Evolutionary conservation across 176 grass and related monocot genomes (phyloP).

Genomic region (Secale cereale): DNA sequence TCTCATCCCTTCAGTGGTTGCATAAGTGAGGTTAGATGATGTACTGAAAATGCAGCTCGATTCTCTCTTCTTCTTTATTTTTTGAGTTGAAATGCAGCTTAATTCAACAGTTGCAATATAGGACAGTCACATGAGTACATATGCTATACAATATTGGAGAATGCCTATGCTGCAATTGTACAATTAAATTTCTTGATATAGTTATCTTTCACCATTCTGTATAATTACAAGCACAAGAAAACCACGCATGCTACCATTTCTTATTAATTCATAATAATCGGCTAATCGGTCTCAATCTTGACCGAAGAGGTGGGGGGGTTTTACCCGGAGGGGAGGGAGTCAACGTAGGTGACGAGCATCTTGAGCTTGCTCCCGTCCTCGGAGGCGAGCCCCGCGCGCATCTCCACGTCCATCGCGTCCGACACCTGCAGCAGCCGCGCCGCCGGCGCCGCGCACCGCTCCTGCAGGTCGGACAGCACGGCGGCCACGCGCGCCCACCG

Average conservation of each 20-base stretch:
- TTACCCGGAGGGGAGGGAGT: constrained; percentile 76
- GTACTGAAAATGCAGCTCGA: not conserved
- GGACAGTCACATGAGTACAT: not conserved
- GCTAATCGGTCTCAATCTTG: not conserved
- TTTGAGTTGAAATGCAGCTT: not conserved
- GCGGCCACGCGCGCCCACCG: constrained; percentile 36
- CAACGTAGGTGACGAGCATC: constrained; percentile 89
- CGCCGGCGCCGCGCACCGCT: constrained; percentile 44
- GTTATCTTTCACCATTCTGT: not conserved
- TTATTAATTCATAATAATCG: not conserved
- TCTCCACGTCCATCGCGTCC: constrained; percentile 76
- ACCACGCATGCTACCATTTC: not conserved
- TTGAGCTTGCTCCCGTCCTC: constrained; percentile 62
- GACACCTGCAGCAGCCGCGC: constrained; percentile 65
- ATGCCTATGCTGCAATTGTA: not conserved
- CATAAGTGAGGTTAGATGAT: not conserved
- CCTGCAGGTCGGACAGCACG: constrained; percentile 46
- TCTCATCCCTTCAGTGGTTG: constrained; percentile 45
- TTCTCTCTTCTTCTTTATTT: not conserved
- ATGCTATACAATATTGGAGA: not conserved
- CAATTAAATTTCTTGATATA: not conserved
- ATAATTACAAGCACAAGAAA: not conserved
- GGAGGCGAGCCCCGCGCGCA: constrained; percentile 61
- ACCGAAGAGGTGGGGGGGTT: not conserved
- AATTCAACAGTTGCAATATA: not conserved